phyloP scores from a whole-genome alignment of 75 land plant genomes.

The Ceratopteris richardii region DNA sequence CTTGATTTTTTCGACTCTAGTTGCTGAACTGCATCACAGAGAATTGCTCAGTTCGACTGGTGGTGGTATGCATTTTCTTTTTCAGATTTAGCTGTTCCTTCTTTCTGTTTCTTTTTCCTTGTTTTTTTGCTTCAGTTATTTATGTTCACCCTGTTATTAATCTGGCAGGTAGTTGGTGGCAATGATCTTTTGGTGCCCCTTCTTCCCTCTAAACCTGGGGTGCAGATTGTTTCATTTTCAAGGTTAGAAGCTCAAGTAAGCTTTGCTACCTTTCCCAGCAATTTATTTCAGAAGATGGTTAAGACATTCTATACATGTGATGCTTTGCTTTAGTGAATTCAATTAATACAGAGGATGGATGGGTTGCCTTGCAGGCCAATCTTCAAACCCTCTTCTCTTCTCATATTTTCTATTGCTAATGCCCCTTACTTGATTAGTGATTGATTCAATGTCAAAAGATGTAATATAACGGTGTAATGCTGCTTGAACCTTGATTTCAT shows the following conservation, averaged over 20 bases:
- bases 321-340: not conserved
- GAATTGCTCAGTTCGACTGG: slow-evolving; percentile 63
- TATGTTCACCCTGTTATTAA: not conserved
- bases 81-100: too few species aligned
- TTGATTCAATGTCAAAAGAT: too few species aligned
- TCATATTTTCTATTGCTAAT: too few species aligned
- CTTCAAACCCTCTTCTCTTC: too few species aligned
- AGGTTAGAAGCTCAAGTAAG: slow-evolving; percentile 46
- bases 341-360: not conserved
- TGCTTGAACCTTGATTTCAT: too few species aligned
- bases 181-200: slow-evolving; percentile 55
- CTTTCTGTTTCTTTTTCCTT: too few species aligned
- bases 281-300: not conserved
- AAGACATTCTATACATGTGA: not conserved
- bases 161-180: slow-evolving; percentile 73
- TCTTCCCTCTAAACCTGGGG: slow-evolving; percentile 46
- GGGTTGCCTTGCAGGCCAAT: too few species aligned
- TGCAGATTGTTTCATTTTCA: slow-evolving; percentile 51
- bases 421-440: too few species aligned
- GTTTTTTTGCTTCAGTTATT: slow-evolving; percentile 8
- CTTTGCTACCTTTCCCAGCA: too few species aligned
- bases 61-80: slow-evolving; percentile 59
- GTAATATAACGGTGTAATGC: too few species aligned
- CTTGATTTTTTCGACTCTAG: slow-evolving; percentile 39
- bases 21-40: slow-evolving; percentile 67